These are phyloP conservation scores for Cordyceps javanica DNA, from an alignment of 2,329 filamentous ascomycete species.

Conservation along the genomic window DNA sequence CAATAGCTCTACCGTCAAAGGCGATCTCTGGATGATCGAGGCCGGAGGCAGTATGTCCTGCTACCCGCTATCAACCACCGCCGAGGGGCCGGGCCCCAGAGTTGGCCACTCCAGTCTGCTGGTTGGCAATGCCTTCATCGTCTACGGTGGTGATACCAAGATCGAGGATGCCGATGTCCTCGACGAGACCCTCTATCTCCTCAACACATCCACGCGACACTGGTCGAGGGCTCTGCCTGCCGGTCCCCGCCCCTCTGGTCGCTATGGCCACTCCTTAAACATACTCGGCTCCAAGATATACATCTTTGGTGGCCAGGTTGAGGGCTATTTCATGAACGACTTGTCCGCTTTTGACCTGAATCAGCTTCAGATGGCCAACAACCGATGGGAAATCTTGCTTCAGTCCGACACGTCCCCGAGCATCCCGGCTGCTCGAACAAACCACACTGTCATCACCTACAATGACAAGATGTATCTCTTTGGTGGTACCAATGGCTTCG, in stretches of 20 bases:
- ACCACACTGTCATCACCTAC: conserved; percentile 86
- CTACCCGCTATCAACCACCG: conserved; percentile 84
- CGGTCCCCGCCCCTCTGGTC: conserved; percentile 76
- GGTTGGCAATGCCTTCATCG: conserved; percentile 97
- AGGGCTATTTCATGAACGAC: conserved; percentile 98
- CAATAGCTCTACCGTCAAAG: conserved; percentile 91
- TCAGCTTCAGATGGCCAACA: conserved; percentile 81
- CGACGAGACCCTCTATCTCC: conserved; percentile 90
- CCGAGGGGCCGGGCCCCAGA: conserved; percentile 88
- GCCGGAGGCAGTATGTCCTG: conserved; percentile 82
- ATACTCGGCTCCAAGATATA: conserved; percentile 96
- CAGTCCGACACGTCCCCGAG: conserved; percentile 47
- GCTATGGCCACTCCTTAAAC: conserved; percentile 94
- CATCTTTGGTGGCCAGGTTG: conserved; percentile 95
- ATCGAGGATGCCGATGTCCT: conserved; percentile 86
- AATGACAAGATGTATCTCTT: conserved; percentile 96
- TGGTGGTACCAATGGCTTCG: conserved; percentile 88
- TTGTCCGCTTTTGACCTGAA: conserved; percentile 93
- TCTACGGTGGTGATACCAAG: conserved; percentile 97
- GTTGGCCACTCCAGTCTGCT: conserved; percentile 91
- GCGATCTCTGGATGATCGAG: conserved; percentile 97
- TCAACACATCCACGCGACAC: conserved; percentile 97
- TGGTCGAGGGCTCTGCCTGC: conserved; percentile 93
- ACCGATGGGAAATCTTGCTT: conserved; percentile 92
- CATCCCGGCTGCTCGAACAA: conserved; percentile 83